Percentiles rank a stretch among this genome's conserved stretches.
Conservation (phyloP, 805 yeast genomes). For the Cyberlindnera maritima region DNA sequence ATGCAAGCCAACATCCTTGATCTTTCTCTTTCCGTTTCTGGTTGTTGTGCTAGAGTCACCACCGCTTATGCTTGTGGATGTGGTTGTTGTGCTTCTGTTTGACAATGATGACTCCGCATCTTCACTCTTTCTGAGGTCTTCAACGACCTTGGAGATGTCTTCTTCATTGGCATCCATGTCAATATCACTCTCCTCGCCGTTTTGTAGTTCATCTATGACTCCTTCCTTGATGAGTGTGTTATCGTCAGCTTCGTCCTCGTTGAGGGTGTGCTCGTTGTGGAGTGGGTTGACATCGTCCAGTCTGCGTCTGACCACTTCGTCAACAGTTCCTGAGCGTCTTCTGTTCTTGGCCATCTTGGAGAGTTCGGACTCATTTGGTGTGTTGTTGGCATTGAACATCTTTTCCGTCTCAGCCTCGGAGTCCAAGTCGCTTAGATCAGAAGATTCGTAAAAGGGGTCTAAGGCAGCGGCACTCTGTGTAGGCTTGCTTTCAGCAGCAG, state of each 20-base stretch:
- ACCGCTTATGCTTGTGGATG: background rate
- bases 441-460: conserved; percentile 25
- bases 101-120: conserved; percentile 4
- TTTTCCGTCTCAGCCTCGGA: conserved; percentile 93
- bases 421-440: conserved; percentile 57
- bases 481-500: background rate
- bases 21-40: conserved; percentile 14
- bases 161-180: conserved; percentile 24
- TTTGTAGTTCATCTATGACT: conserved; percentile 20
- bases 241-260: conserved; percentile 20
- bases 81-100: background rate
- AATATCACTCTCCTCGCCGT: conserved; percentile 22
- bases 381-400: conserved; percentile 49
- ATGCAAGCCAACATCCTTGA: conserved; percentile 7
- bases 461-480: background rate
- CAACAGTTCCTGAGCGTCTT: conserved; percentile 2
- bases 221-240: conserved; percentile 25
- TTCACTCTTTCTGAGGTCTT: conserved; percentile 15
- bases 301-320: conserved; percentile 6
- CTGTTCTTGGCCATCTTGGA: conserved; percentile 36
- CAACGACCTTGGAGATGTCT: conserved; percentile 23
- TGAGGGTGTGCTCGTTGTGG: conserved; percentile 22
- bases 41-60: background rate
- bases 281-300: conserved; percentile 6
- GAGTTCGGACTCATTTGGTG: conserved; percentile 33